Percentiles rank a stretch among this genome's conserved stretches.
Conservation (phyloP, 129 eudicot species). For the Artemisia tridentata region DNA sequence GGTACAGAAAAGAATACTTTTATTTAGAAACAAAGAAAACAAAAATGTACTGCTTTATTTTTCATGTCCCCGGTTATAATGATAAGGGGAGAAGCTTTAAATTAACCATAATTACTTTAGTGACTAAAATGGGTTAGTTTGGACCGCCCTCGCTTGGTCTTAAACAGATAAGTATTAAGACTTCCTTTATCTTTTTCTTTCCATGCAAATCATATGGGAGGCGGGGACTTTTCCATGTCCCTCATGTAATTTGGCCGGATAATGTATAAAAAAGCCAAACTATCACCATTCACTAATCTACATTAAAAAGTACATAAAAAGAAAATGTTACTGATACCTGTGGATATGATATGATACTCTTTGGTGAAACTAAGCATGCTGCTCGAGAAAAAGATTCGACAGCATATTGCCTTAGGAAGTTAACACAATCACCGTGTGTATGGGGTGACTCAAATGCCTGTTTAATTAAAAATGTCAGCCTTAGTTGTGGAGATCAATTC, state of each 20-base stretch:
- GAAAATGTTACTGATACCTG: slow-evolving; percentile 47
- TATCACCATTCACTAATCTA: not conserved
- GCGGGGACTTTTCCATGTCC: not conserved
- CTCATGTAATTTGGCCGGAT: not conserved
- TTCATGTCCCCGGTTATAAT: not conserved
- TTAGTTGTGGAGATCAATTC: not conserved
- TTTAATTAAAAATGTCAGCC: slow-evolving; percentile 14
- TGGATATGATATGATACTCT: slow-evolving; percentile 84
- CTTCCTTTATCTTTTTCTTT: not conserved
- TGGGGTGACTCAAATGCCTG: slow-evolving; percentile 98
- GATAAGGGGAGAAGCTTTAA: not conserved
- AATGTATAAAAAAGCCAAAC: not conserved
- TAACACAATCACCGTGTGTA: slow-evolving; percentile 71
- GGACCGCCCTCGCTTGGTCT: not conserved
- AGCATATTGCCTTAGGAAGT: slow-evolving; percentile 85
- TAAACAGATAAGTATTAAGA: not conserved
- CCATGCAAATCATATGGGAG: too few relatives aligned
- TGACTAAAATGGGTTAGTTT: not conserved
- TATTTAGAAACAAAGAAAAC: not conserved
- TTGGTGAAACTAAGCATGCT: slow-evolving; percentile 88
- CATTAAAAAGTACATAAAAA: not conserved
- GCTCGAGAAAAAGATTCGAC: slow-evolving; percentile 78
- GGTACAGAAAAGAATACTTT: not conserved
- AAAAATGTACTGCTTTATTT: not conserved
- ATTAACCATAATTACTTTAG: not conserved